Percentiles rank a stretch among this genome's conserved stretches.
phyloP scores from a whole-genome alignment of 2,329 filamentous ascomycete genomes.

The Paecilomyces sp. region DNA sequence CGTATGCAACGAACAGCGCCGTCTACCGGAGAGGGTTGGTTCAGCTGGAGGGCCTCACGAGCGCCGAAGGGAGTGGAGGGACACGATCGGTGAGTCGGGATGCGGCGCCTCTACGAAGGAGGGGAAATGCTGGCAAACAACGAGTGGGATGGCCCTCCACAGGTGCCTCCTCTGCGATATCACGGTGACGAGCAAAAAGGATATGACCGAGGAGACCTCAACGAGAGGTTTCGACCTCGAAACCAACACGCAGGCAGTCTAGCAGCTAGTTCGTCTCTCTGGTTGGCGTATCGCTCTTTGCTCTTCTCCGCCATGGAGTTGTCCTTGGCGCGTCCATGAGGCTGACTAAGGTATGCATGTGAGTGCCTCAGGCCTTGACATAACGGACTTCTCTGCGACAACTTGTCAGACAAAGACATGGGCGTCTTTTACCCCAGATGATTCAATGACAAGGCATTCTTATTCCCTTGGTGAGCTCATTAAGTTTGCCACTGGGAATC shows the following conservation, averaged over 20 bases:
- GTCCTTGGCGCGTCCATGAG: neutral
- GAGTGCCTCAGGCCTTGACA: neutral
- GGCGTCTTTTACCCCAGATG: neutral
- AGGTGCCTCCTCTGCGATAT: neutral
- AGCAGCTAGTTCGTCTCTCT: neutral
- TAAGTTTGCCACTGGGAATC: neutral
- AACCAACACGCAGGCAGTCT: neutral
- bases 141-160: neutral
- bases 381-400: neutral
- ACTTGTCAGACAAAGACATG: neutral
- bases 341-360: neutral
- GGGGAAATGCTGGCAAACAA: neutral
- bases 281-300: neutral
- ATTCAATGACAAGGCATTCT: neutral
- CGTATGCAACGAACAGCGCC: slow-evolving; percentile 21
- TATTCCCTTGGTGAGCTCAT: neutral
- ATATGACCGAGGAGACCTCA: neutral
- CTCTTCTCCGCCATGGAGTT: neutral
- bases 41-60: neutral
- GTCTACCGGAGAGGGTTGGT: neutral
- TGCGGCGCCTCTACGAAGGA: neutral
- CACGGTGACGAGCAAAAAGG: neutral
- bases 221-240: neutral
- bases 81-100: neutral
- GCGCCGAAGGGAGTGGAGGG: neutral